Percentiles rank a stretch among this genome's conserved stretches.
phyloP scores from a whole-genome alignment of 2,329 filamentous ascomycete species.

The Epicoccum sorghinum region DNA sequence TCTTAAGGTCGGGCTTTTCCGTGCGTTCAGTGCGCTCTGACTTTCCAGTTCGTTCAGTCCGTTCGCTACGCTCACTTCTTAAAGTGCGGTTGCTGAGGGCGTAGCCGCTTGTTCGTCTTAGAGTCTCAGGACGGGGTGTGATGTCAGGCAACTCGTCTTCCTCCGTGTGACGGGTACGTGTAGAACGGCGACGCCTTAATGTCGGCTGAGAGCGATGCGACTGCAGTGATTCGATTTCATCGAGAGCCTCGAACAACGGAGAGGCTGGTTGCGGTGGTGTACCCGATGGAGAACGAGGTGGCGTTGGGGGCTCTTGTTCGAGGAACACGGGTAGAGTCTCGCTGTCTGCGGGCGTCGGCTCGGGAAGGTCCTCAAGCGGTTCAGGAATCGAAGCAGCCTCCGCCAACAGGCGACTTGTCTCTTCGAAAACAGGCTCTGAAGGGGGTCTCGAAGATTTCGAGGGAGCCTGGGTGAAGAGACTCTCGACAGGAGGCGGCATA shows the following conservation, averaged over 20 bases:
- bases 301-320: slow-evolving; percentile 29
- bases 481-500: slow-evolving; percentile 28
- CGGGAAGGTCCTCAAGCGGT: slow-evolving; percentile 19
- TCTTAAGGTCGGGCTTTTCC: slow-evolving; percentile 33
- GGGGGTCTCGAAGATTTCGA: slow-evolving; percentile 21
- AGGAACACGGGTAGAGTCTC: slow-evolving; percentile 12
- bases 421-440: slow-evolving; percentile 7
- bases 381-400: slow-evolving; percentile 8
- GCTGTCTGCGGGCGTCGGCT: slow-evolving; percentile 9
- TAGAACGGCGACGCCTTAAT: slow-evolving; percentile 38
- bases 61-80: slow-evolving; percentile 29
- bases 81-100: slow-evolving; percentile 32
- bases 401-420: slow-evolving; percentile 13
- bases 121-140: slow-evolving; percentile 20
- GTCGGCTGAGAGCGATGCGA: slow-evolving; percentile 34
- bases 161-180: slow-evolving; percentile 33
- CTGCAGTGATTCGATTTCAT: slow-evolving; percentile 44
- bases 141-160: slow-evolving; percentile 32
- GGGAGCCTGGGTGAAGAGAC: slow-evolving; percentile 23
- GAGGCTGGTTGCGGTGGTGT: slow-evolving; percentile 37
- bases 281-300: slow-evolving; percentile 32
- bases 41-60: slow-evolving; percentile 27
- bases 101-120: slow-evolving; percentile 41
- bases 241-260: slow-evolving; percentile 42
- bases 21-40: slow-evolving; percentile 23